Evolutionary conservation across 2,329 filamentous ascomycete genomes (phyloP).

Genomic region (Podosphaera leucotricha): DNA sequence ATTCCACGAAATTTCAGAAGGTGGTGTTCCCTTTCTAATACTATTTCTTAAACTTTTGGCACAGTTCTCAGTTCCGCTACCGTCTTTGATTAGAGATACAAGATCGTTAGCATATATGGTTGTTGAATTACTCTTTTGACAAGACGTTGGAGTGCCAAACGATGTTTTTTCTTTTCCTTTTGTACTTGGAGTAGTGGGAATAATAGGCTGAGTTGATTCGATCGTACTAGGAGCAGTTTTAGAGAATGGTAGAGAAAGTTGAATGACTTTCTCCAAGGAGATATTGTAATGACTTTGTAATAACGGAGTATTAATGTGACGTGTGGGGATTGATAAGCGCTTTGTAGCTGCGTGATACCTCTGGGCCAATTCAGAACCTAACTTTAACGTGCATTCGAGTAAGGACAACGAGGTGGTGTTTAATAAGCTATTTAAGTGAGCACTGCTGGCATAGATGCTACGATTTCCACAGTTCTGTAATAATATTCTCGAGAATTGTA

Average conservation of each 20-base stretch:
- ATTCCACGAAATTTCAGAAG: conserved; percentile 31
- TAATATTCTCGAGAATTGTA: conserved; percentile 69
- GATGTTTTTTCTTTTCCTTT: conserved; percentile 57
- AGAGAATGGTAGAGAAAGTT: conserved; percentile 59
- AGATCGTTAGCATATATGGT: conserved; percentile 66
- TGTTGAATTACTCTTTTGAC: conserved; percentile 20
- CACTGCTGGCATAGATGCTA: conserved; percentile 86
- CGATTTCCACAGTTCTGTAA: conserved; percentile 91
- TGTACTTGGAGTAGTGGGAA: conserved; percentile 28
- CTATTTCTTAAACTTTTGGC: conserved; percentile 14
- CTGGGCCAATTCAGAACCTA: conserved; percentile 71
- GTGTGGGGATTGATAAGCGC: conserved; percentile 38
- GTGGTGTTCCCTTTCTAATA: conserved; percentile 6
- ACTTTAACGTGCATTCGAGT: conserved; percentile 52
- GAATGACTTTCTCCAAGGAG: conserved; percentile 58
- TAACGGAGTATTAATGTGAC: conserved; percentile 46
- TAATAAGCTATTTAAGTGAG: conserved; percentile 67
- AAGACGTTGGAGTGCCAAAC: conserved; percentile 20
- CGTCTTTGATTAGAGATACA: conserved; percentile 44
- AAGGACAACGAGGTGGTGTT: conserved; percentile 67
- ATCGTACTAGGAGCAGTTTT: conserved; percentile 34
- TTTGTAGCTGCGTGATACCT: conserved; percentile 79
- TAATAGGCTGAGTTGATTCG: conserved; percentile 25
- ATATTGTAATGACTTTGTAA: conserved; percentile 70
- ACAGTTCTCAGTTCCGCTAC: conserved; percentile 15